These are phyloP conservation scores for Mrakia hoshinonis DNA, from an alignment of 768 basidiomycete species.

Conservation along the genomic window DNA sequence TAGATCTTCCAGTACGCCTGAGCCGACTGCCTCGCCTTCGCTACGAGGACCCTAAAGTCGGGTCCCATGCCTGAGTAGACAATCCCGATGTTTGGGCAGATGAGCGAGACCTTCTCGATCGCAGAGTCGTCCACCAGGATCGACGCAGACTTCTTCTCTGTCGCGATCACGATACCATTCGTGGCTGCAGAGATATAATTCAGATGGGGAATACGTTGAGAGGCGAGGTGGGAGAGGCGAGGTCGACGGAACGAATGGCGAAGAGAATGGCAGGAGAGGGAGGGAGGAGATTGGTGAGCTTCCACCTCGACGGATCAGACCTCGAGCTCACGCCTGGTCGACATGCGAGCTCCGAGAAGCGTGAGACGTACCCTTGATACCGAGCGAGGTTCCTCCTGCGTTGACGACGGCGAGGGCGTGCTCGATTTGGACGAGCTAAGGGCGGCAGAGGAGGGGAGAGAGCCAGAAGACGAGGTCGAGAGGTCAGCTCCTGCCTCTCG, in stretches of 20 bases:
- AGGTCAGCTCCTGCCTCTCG: slow-evolving; percentile 1
- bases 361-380: slow-evolving; percentile 78
- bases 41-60: slow-evolving; percentile 88
- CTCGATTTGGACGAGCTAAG: slow-evolving; percentile 89
- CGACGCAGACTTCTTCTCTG: slow-evolving; percentile 98
- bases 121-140: slow-evolving; percentile 96
- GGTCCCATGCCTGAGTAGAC: slow-evolving; percentile 99
- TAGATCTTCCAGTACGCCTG: slow-evolving; percentile 99
- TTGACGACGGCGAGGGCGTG: slow-evolving; percentile 95
- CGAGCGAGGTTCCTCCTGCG: slow-evolving; percentile 90
- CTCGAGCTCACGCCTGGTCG: neutral
- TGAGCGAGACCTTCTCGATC: slow-evolving; percentile 91
- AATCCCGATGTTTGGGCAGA: slow-evolving; percentile 98
- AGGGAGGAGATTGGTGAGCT: neutral
- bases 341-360: neutral
- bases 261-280: slow-evolving; percentile 13
- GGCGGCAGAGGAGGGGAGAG: neutral
- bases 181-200: slow-evolving; percentile 63
- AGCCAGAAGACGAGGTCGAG: neutral
- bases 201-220: neutral
- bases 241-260: neutral
- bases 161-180: slow-evolving; percentile 98
- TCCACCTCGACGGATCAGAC: neutral
- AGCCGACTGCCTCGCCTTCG: slow-evolving; percentile 91
- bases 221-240: neutral